Evolutionary conservation across 2,329 filamentous ascomycete species (phyloP).

Genomic region (Chrysoporthe cubensis): DNA sequence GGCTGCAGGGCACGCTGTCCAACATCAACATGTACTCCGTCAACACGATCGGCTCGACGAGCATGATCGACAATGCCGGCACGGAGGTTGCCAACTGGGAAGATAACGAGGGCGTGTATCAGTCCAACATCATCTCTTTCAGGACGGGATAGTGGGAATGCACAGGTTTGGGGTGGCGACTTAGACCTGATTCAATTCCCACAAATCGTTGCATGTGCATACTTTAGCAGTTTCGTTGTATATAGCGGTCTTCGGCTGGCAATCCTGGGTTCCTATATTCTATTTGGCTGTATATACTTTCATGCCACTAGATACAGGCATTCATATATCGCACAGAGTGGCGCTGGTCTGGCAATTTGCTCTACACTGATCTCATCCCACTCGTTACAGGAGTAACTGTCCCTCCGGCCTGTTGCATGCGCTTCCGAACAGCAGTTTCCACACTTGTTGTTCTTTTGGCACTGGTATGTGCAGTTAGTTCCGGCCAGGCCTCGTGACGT

Average conservation of each 20-base stretch:
- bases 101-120: conserved; percentile 46
- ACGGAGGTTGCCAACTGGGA: conserved; percentile 40
- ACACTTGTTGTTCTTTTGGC: neutral
- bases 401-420: neutral
- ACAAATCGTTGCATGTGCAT: neutral
- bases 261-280: neutral
- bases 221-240: neutral
- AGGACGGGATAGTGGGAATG: conserved; percentile 30
- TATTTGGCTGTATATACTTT: neutral
- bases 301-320: neutral
- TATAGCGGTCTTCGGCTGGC: neutral
- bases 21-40: conserved; percentile 48
- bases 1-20: conserved; percentile 35
- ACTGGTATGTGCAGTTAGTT: no score
- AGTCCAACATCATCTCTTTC: conserved; percentile 43
- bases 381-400: neutral
- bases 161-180: no score
- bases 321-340: neutral
- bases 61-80: conserved; percentile 46
- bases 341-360: neutral
- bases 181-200: neutral
- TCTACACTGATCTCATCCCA: neutral
- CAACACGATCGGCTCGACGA: conserved; percentile 48
- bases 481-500: no score
- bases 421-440: neutral